Evolutionary conservation across 2,329 filamentous ascomycete species (phyloP).

Genomic region (Anisogramma anomala): DNA sequence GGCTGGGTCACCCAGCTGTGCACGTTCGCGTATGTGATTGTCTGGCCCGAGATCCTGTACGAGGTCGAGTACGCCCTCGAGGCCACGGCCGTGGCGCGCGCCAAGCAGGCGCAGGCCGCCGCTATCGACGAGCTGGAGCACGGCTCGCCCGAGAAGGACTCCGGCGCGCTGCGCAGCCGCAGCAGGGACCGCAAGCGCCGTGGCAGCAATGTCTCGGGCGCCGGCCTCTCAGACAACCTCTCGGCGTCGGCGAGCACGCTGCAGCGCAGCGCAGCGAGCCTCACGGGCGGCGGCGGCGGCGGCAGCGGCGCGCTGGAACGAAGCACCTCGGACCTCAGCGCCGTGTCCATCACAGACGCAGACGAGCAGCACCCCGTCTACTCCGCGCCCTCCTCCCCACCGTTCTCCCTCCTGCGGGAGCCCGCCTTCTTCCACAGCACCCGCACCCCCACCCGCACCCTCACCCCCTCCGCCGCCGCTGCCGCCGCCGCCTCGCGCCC

Average conservation of each 20-base stretch:
- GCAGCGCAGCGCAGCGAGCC: slow-evolving; percentile 13
- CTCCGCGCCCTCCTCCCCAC: slow-evolving; percentile 16
- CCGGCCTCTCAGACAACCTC: slow-evolving; percentile 11
- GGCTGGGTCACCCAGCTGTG: slow-evolving; percentile 91
- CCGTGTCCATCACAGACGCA: slow-evolving; percentile 13
- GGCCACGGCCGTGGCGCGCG: slow-evolving; percentile 43
- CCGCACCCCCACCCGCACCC: slow-evolving; percentile 4
- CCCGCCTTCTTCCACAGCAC: slow-evolving; percentile 2
- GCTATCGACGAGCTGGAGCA: slow-evolving; percentile 13
- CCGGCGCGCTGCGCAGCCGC: slow-evolving; percentile 12
- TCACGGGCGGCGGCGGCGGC: slow-evolving; percentile 2
- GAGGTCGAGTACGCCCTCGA: slow-evolving; percentile 64
- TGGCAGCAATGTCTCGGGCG: slow-evolving; percentile 8
- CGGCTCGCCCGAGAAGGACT: slow-evolving; percentile 10
- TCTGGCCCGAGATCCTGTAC: slow-evolving; percentile 70
- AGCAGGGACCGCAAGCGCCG: slow-evolving; percentile 13
- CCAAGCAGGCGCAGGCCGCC: slow-evolving; percentile 18
- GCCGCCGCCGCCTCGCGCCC: slow-evolving; percentile 4
- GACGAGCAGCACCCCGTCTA: slow-evolving; percentile 17
- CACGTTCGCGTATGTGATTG: slow-evolving; percentile 80
- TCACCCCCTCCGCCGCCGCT: slow-evolving; percentile 15
- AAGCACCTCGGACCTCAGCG: slow-evolving; percentile 15
- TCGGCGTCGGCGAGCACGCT: slow-evolving; percentile 16
- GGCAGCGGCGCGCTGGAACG: slow-evolving; percentile 4
- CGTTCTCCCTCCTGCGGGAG: slow-evolving; percentile 14